Evolutionary conservation across 208 protist genomes (phyloP).

Genomic region (Acanthamoeba lenticulata): DNA sequence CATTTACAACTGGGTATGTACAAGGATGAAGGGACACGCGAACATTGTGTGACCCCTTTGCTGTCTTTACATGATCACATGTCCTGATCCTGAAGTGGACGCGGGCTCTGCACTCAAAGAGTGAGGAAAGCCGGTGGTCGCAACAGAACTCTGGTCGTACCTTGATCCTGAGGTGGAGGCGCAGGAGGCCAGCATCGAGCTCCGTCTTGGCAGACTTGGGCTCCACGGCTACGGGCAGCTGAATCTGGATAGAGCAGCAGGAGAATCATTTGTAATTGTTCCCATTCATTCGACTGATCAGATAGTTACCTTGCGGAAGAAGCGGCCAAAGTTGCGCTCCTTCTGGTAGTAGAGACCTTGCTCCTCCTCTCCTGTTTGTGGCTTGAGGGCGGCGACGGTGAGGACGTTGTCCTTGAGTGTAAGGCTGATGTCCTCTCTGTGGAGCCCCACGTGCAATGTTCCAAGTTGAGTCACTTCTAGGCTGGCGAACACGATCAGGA

Average conservation of each 20-base stretch:
- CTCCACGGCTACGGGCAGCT: neutral
- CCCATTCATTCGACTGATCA: neutral
- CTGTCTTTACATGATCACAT: too few relatives aligned
- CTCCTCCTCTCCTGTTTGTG: neutral
- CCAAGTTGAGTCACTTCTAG: neutral
- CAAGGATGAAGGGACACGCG: too few relatives aligned
- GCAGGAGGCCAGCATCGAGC: neutral
- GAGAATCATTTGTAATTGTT: neutral
- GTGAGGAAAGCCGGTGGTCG: too few relatives aligned
- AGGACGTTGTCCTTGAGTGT: neutral
- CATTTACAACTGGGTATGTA: too few relatives aligned
- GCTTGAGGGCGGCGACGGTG: neutral
- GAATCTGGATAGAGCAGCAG: neutral
- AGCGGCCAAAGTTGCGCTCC: constrained; percentile 21
- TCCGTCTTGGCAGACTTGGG: constrained; percentile 6
- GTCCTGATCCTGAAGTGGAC: too few relatives aligned
- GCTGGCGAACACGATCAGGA: neutral
- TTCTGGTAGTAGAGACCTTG: neutral
- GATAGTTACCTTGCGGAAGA: constrained; percentile 7
- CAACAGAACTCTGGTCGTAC: too few relatives aligned
- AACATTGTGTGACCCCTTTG: too few relatives aligned
- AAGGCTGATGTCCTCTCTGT: constrained; percentile 1
- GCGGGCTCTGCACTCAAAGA: too few relatives aligned
- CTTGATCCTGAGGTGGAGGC: neutral
- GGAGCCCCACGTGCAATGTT: neutral